Evolutionary conservation across 768 basidiomycete species (phyloP), one percentile per base, ranked within the genome.

Genomic region (Exsudoporus frostii): DNA sequence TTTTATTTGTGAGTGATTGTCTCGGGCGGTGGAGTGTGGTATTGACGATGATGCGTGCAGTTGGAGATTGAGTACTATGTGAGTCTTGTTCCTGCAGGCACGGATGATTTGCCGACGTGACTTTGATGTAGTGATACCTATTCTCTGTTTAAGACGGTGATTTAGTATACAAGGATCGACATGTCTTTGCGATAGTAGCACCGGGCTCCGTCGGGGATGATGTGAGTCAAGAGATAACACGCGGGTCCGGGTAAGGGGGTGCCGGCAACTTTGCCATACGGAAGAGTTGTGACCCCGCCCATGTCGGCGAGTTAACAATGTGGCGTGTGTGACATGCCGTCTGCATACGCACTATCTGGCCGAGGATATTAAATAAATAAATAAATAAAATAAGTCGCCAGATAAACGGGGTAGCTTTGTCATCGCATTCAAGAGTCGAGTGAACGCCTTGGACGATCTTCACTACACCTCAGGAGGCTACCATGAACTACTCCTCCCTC

Each of bases 1-100:
- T 95, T 69, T 77, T 98, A 60, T 99, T 89, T 72, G 96, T 98
- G 67, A 71, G 95, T 88, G 44, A 24, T 9, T 25, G 25, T 36
- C 50, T 45, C 34, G 13, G n/a, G 29, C 2, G 22, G 4, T 22
- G 7, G 46, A 42, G 42, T 27, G 43, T 8, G 13, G 13, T 27
- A 14, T 50, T 54, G 37, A 62, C 20, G 2, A n/a, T 15, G 47
- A 48, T 36, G 7, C 10, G 29, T 42, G 42, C 62, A 98, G 95
- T 79, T 98, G 62, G 95, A 98, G 75, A 90, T 98, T 53, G 95
- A 98, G 64, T 94, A 93, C 73, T 94, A 93, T 71, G 88, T 90
- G 50, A 74, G 88, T 80, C 13, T 2, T 6, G 41, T 41, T 39
- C 19, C 19, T 2, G n/a, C 5, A 0, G 19, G 1, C n/a, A 19